Evolutionary conservation across 306 rosid genomes (phyloP).

Genomic region (Morella rubra): DNA sequence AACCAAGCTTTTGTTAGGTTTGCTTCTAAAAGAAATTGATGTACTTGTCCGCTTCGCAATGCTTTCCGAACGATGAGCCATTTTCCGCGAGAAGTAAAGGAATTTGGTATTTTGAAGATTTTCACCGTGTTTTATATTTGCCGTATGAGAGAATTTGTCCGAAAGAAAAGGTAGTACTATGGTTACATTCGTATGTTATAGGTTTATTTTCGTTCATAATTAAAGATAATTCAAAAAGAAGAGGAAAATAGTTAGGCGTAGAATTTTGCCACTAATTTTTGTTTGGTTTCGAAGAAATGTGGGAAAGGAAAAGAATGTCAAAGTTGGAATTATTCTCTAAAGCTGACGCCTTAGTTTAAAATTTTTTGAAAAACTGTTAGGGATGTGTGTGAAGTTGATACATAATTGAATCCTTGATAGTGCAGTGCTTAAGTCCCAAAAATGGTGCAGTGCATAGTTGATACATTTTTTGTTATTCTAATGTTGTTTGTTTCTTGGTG

Average conservation of each 20-base stretch:
- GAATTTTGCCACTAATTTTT: background rate
- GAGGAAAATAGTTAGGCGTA: background rate
- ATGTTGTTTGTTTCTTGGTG: conserved; percentile 10
- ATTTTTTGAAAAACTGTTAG: background rate
- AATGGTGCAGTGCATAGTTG: too few relatives aligned
- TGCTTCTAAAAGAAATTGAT: background rate
- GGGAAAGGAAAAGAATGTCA: background rate
- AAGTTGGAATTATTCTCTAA: background rate
- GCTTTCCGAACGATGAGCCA: background rate
- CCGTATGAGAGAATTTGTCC: background rate
- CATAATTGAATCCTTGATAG: too few relatives aligned
- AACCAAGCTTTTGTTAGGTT: background rate
- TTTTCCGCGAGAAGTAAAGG: background rate
- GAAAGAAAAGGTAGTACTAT: background rate
- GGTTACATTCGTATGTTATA: background rate
- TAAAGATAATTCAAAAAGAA: background rate
- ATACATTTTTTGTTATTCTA: background rate
- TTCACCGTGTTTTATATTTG: background rate
- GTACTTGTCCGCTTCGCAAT: background rate
- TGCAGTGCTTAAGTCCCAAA: background rate
- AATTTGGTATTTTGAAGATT: background rate
- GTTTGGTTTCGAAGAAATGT: background rate
- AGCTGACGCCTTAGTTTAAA: background rate
- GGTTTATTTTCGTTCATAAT: background rate
- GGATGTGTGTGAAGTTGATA: background rate